Evolutionary conservation across 2,329 filamentous ascomycete genomes (phyloP), one percentile per base, ranked within the genome.

Genomic region (Ophiocordyceps camponoti-leonardi): DNA sequence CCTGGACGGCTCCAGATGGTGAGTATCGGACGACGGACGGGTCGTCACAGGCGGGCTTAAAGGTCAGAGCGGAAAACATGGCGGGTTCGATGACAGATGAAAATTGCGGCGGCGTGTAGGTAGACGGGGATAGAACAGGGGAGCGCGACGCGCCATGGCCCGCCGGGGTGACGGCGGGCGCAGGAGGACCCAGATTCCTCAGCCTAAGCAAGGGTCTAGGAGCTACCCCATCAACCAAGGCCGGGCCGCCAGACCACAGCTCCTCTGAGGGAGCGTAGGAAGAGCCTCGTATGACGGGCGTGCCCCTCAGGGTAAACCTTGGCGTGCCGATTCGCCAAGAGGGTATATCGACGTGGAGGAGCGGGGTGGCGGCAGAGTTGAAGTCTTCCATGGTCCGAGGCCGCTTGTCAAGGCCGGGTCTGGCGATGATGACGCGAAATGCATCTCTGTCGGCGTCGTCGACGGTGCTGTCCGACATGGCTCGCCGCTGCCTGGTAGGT

Each of bases 301-400:
- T 87, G 12, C 86, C 86, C 53, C 75, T 73, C 45, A 75, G 66
- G 50, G 82, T 90, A 61, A 94, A 94, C 48, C 79, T 77, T 18
- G 86, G 86, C 1, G 81, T 83, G 13, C 87, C 88, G 47, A 95
- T 68, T 51, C 81, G 80, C 70, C 88, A 93, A 47, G 84, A 81
- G 33, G 88, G 87, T 44, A 94, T 94, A 20, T 79, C 71, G 41
- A 90, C 73, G 52, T 87, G 76, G 44, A 93, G 67, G 33, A 78
- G 64, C 13, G 76, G 78, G 37, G 68, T 61, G 39, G 59, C 56
- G 18, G 61, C 53, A 13, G 58, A 51, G 52, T 69, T 64, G 41
- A 72, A 48, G 53, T 76, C 75, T 56, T 81, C 77, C 49, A 76
- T 71, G 6, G 78, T 81, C 56, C 73, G 81, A 23, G 79, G 74